Base-by-base conservation (phyloP, 148 eudicot species). In the Rhododendron molle region DNA sequence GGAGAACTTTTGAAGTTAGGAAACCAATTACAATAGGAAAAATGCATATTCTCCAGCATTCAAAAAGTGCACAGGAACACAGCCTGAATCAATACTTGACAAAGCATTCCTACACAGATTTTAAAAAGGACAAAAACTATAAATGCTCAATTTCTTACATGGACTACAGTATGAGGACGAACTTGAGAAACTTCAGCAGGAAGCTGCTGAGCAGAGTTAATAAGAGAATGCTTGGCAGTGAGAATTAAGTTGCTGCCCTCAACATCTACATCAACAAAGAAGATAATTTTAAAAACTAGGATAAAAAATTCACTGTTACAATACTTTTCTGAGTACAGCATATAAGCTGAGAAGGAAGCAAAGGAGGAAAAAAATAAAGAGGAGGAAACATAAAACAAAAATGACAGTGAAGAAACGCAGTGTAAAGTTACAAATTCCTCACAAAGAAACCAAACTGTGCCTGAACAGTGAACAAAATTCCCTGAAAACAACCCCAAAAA, bases 171-270 rank as follows among this genome's bases (percentile, higher is more conserved):
- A 52, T 88, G 92, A 81, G 89, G 90, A 54, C 73, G 86, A 34
- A 97, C 84, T 86, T 97, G 96, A 40, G 89, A 77, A 81, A 87
- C 50, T 86, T 94, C 96, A 50, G 50, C 60, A 60, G 99, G 99
- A 89, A 97, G 94, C 83, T 92, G 89, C 73, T 90, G 88, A 74
- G 84, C 88, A 81, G 94, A 90, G 84, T 91, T 92, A 85, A 95
- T 85, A 71, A 97, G 95, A 54, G 99, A 97, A 89, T 90, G 87
- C 87, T 97, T 97, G 74, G 99, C 98, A 86, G 91, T 90, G 43
- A 97, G 98, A 81, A 93, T 87, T 60, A 95, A 81, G 85, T 90
- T 93, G 92, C 90, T 89, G 84, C 94, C 94, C 83, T 97, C 99
- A 43, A 88, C 80, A 92, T 97, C 99, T 92, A 88, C 89, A 91